Base-by-base conservation (phyloP, 2,329 filamentous ascomycete genomes). In the Fonsecaea erecta region DNA sequence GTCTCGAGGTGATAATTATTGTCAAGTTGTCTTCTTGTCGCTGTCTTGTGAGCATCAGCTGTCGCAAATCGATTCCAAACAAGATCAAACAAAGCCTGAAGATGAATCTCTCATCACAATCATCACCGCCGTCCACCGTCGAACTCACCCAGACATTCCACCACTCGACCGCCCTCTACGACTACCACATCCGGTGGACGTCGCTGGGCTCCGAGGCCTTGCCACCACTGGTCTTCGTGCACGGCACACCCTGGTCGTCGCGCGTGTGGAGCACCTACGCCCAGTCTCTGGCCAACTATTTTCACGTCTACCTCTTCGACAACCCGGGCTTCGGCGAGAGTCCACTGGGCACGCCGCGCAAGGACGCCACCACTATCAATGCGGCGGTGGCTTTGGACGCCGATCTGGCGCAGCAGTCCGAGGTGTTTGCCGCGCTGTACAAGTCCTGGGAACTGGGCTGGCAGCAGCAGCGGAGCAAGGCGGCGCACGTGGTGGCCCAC, bases 201-300 rank as follows among this genome's bases (percentile, higher is more conserved):
- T 74, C 74, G 0, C 51, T 82, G 0, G 79, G 79, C 7, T 35
- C 72, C 2, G n/a, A 67, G 2, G 35, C 52, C 0, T 62, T 57
- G 0, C 77, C 74, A 18, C 77, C 79, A 0, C 62, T 81, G 0
- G 69, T 83, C 12, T 81, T 83, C 40, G 71, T 83, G 8, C 81
- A 83, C 63, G 81, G 81, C 59, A 83, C 81, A 0, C 81, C 81
- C 0, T 83, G 80, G 80, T 81, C 80, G 1, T 81, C 78, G 1
- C 68, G 63, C 0, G 74, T 82, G 8, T 83, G 79, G 78, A 53
- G 64, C 0, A 71, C 73, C 1, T 75, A 78, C 18, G 78, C 77
- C 1, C 65, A 73, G 32, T 70, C 78, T 1, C 70, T 83, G 0
- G 71, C 76, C 3, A 68, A 70, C 1, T 72, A 74, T 16, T 79